Base-by-base conservation (phyloP, 208 protist genomes). In the Wallacemonas rigidus region DNA sequence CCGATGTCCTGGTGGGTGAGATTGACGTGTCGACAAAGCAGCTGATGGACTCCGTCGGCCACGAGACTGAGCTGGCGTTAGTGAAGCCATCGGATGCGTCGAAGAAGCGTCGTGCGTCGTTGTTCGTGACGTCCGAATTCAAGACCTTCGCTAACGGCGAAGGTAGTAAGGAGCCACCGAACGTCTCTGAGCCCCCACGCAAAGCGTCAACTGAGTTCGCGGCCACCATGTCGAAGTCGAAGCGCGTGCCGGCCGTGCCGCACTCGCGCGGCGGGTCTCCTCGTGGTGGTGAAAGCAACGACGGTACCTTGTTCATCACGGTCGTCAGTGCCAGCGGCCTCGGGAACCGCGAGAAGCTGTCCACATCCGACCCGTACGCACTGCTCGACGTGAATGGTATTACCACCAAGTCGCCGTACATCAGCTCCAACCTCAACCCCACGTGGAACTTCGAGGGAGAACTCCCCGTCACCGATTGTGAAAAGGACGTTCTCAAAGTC, bases 351-450 rank as follows among this genome's bases (percentile, higher is more conserved):
- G 81, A 93, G 74, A 57, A 64, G 15, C 1, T 93, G n/a, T 68
- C 72, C 65, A 85, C 61, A 41, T 93, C 88, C 5, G 88, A 93
- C 69, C 88, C 88, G 38, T 93, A 93, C 77, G 88, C 91, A 11
- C 44, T 85, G 48, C 67, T 93, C 48, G 81, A 80, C 48, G 62
- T 93, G 14, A 75, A 77, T 11, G 74, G 67, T 50, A 70, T 82
- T 43, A 80, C 71, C n/a, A 15, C 69, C 35, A 67, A 81, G 71
- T 88, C 85, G 38, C 58, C 58, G 35, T 81, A 83, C 72, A 50
- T 89, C 61, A 83, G 72, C 54, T 77, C 63, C 44, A 86, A 74
- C 44, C 81, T 93, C 45, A 82, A 93, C 72, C 88, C 88, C 1
- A 71, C 71, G 17, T 93, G 83, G 57, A 89, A 90, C 70, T 93